A percentile compares a stretch with the other conserved stretches of the same genome.
Conservation (phyloP, 2,329 filamentous ascomycete genomes). For the Immersiporthe knoxdaviesiana region DNA sequence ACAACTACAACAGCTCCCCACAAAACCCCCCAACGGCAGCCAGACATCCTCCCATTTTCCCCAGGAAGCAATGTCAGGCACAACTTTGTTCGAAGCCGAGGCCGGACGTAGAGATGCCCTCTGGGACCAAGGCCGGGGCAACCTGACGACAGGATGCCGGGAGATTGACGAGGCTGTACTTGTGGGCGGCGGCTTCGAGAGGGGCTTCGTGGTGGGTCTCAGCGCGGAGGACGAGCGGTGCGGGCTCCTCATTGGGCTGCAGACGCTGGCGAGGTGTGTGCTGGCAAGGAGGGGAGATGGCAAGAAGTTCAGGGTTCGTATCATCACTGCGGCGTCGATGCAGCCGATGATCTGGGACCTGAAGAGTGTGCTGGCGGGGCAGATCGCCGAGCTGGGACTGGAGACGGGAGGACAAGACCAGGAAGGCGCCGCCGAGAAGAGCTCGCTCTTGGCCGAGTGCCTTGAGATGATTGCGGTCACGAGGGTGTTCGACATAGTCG, state of each 20-base stretch:
- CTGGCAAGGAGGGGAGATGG: conserved; percentile 18
- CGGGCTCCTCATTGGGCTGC: conserved; percentile 49
- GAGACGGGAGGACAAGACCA: conserved; percentile 10
- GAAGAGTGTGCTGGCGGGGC: conserved; percentile 44
- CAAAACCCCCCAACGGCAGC: neutral
- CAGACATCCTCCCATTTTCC: neutral
- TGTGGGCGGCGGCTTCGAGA: conserved; percentile 46
- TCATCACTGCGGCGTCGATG: conserved; percentile 54
- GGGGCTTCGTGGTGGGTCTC: conserved; percentile 57
- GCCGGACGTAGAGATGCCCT: conserved; percentile 40
- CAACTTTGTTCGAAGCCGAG: conserved; percentile 46
- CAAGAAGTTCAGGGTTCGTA: conserved; percentile 39
- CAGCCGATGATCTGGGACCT: conserved; percentile 46
- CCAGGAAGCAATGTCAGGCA: conserved; percentile 47
- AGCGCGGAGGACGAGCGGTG: conserved; percentile 57
- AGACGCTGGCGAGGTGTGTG: neutral
- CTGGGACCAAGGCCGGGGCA: conserved; percentile 34
- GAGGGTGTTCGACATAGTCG: conserved; percentile 62
- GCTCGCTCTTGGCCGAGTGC: conserved; percentile 37
- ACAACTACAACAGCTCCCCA: neutral
- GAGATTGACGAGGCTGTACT: conserved; percentile 55
- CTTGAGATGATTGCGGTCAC: conserved; percentile 58
- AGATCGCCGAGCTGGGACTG: conserved; percentile 34
- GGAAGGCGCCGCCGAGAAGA: conserved; percentile 31
- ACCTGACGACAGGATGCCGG: conserved; percentile 47